Evolutionary conservation across 805 yeast species (phyloP).

Genomic region (Yamadazyma endophytica): DNA sequence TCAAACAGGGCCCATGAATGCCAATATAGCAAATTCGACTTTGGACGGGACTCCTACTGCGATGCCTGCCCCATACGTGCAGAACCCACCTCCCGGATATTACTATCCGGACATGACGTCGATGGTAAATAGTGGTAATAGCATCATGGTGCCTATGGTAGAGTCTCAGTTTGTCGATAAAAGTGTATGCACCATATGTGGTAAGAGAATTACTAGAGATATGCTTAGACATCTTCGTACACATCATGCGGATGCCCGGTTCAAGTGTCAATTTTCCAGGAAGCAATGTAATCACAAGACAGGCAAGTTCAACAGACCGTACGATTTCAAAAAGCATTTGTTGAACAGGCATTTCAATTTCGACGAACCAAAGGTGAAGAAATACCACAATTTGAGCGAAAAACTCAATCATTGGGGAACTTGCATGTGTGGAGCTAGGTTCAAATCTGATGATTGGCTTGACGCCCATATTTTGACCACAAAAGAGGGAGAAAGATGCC

Average conservation of each 20-base stretch:
- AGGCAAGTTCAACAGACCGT: constrained; percentile 63
- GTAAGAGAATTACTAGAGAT: constrained; percentile 53
- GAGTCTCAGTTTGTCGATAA: constrained; percentile 36
- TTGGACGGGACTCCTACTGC: too few species aligned
- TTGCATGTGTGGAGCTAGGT: constrained; percentile 41
- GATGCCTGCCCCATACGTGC: too few species aligned
- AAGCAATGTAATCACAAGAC: constrained; percentile 54
- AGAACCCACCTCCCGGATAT: too few species aligned
- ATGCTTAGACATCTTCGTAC: constrained; percentile 61
- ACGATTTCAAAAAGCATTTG: constrained; percentile 64
- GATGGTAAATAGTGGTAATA: constrained; percentile 30
- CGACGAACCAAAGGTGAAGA: constrained; percentile 42
- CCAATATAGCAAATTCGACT: too few species aligned
- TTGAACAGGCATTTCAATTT: constrained; percentile 57
- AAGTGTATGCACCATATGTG: constrained; percentile 48
- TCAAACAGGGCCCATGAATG: too few species aligned
- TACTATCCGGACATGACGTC: constrained; percentile 36
- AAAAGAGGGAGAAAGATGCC: too few species aligned
- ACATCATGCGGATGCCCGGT: constrained; percentile 54
- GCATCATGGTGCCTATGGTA: constrained; percentile 30
- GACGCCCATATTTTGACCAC: constrained; percentile 30
- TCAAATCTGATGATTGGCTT: constrained; percentile 31
- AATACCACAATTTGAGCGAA: constrained; percentile 48
- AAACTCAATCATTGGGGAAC: constrained; percentile 49
- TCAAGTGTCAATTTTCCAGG: constrained; percentile 55